Evolutionary conservation across 176 grass and related monocot genomes (phyloP), one percentile per base, ranked within the genome.

Genomic region (Avena atlantica): DNA sequence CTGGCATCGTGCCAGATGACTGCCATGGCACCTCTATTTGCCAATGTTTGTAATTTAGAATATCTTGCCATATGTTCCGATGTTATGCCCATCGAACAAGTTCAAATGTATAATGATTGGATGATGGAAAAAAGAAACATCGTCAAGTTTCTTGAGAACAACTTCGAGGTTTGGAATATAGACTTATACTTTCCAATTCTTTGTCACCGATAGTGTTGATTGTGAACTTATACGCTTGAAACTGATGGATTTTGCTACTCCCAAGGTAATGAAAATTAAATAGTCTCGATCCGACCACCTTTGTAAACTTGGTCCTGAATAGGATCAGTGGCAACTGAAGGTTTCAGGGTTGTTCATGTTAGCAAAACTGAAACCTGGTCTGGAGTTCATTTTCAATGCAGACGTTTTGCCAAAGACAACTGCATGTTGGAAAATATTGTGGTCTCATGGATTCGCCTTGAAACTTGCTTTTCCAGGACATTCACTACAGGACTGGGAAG

Each of bases 181-280:
- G 8, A 61, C 8, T 11, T 61, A 23, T 20, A 8, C 21, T 60
- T n/a, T 60, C 20, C 58, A 10, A 60, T 60, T 55, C 52, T 55
- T 55, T 55, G 20, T 60, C 21, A 60, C 21, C 1, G 19, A 9
- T 2, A 6, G 17, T n/a, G 56, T 59, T 59, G 56, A 60, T 21
- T 59, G 19, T n/a, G 20, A n/a, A 20, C 56, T 59, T 59, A 7
- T 20, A 59, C 5, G 19, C 17, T 59, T n/a, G 7, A 59, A 59
- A 20, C 19, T 59, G 58, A 61, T 11, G 8, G n/a, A 9, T 61
- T 61, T 9, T 61, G 2, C 19, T 61, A 61, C n/a, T 61, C n/a
- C 9, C 19, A 61, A 61, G 58, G 58, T 36, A 68, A 74, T 74
- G 40, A 71, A 71, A 71, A 24, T 14, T 74, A 15, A 50, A 74